Evolutionary conservation across 176 grass and related monocot genomes (phyloP), one percentile per base, ranked within the genome.

Genomic region (Zizania latifolia): DNA sequence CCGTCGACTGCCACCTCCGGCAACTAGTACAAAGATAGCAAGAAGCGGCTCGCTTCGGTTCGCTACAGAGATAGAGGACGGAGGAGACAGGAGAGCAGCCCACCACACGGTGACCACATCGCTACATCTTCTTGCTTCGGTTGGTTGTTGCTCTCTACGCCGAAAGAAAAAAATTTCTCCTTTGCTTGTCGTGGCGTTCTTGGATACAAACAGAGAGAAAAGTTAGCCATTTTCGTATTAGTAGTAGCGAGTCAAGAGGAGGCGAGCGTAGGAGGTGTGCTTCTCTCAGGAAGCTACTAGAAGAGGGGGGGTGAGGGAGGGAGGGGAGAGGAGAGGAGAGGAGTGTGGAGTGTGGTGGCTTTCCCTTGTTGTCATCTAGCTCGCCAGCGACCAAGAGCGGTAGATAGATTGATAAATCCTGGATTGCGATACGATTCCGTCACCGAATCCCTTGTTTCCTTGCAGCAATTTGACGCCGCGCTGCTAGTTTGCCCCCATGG

Each of bases 141-240:
- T 43, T 86, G 62, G 57, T 32, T 76, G 74, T 11, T 11, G 71
- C 72, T 30, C 79, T 77, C 46, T 78, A 31, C 74, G 58, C 21
- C 36, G 9, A 17, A n/a, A 71, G 45, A 2, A 29, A 11, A 12
- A 71, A 46, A 0, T 30, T 45, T 7, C 30, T 26, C 12, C 4
- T 30, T 5, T 11, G 43, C 74, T 69, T 66, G 74, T 74, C 80
- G 80, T 78, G 75, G 86, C 74, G 33, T 56, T 74, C 80, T 83
- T 37, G 61, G 64, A 74, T 58, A 66, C 73, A 36, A n/a, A 26
- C 73, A 78, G 19, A 65, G 80, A 29, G 41, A 26, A 30, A 72
- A 62, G 3, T 72, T 73, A 56, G 61, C 53, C 68, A 58, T 32
- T 53, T 62, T 38, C 72, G 65, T 77, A 70, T 72, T 33, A 56